phyloP scores from a whole-genome alignment of 108 stramenopile species.

The Asterionellopsis glacialis region DNA sequence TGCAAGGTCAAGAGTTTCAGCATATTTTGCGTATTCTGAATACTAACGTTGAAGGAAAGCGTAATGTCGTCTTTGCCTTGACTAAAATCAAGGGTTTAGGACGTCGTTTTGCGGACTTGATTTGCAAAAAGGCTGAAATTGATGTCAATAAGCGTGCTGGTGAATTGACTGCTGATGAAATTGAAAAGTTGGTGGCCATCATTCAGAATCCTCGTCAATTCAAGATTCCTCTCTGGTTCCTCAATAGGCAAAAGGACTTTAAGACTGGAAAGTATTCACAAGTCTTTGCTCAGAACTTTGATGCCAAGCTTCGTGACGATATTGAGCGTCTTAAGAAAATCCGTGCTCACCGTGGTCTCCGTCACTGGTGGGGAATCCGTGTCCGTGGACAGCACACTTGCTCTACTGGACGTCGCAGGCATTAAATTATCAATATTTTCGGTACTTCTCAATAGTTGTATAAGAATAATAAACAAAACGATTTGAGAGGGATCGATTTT shows the following conservation, averaged over 20 bases:
- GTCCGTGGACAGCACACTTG: slow-evolving; percentile 99
- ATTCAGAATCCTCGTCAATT: slow-evolving; percentile 98
- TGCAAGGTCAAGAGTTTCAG: slow-evolving; percentile 98
- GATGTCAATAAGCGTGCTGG: slow-evolving; percentile 99
- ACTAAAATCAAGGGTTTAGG: slow-evolving; percentile 99
- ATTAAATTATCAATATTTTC: too few relatives aligned
- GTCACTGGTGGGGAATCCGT: slow-evolving; percentile 99
- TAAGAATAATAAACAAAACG: too few relatives aligned
- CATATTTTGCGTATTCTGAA: slow-evolving; percentile 99
- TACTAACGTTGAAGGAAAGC: slow-evolving; percentile 99
- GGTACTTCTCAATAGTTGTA: too few relatives aligned
- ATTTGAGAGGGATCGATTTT: too few relatives aligned
- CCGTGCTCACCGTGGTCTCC: slow-evolving; percentile 98
- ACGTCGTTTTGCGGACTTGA: slow-evolving; percentile 96
- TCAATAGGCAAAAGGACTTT: slow-evolving; percentile 99
- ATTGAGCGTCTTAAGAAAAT: slow-evolving; percentile 98
- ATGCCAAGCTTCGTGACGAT: slow-evolving; percentile 98
- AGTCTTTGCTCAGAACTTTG: slow-evolving; percentile 95
- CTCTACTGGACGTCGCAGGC: slow-evolving; percentile 94
- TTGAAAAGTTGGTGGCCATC: slow-evolving; percentile 98
- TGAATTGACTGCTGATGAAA: slow-evolving; percentile 97
- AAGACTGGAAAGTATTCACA: slow-evolving; percentile 98
- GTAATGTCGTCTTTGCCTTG: slow-evolving; percentile 97
- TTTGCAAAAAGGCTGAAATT: slow-evolving; percentile 99
- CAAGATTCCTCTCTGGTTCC: slow-evolving; percentile 99